These are phyloP conservation scores for Camellia japonica DNA, from an alignment of 148 eudicot species.

Conservation along the genomic window DNA sequence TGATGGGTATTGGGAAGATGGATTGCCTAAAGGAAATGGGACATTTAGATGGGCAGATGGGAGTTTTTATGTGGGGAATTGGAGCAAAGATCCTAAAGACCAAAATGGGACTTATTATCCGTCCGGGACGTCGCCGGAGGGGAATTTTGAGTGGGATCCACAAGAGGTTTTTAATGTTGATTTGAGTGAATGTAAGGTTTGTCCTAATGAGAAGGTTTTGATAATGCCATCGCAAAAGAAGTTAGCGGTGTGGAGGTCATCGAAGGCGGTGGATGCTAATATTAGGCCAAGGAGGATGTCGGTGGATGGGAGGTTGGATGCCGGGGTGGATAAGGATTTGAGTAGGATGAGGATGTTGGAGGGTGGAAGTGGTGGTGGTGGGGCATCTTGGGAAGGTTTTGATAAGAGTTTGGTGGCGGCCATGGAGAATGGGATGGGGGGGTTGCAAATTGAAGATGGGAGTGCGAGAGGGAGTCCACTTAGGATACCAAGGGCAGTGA, in stretches of 20 bases:
- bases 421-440: constrained; percentile 29
- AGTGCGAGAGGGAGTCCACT: constrained; percentile 46
- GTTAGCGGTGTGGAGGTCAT: constrained; percentile 67
- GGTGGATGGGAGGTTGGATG: constrained; percentile 64
- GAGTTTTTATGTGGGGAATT: constrained; percentile 64
- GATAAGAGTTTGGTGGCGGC: constrained; percentile 31
- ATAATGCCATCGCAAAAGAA: constrained; percentile 84
- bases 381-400: constrained; percentile 7
- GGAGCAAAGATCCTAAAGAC: constrained; percentile 64
- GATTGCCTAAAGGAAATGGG: constrained; percentile 84
- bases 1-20: constrained; percentile 80
- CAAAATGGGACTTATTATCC: constrained; percentile 53
- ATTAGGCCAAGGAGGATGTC: constrained; percentile 65
- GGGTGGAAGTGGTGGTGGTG: constrained; percentile 8
- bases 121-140: constrained; percentile 24
- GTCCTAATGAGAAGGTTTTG: constrained; percentile 55
- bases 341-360: constrained; percentile 48
- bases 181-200: constrained; percentile 42
- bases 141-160: constrained; percentile 57
- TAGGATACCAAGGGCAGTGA: constrained; percentile 59
- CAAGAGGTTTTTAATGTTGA: constrained; percentile 52
- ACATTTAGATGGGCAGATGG: constrained; percentile 61
- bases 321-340: constrained; percentile 34
- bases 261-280: constrained; percentile 38
- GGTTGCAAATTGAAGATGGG: constrained; percentile 31